These are phyloP conservation scores for Peribolospora kevripleyi DNA, from an alignment of 768 basidiomycete genomes.

Conservation along the genomic window DNA sequence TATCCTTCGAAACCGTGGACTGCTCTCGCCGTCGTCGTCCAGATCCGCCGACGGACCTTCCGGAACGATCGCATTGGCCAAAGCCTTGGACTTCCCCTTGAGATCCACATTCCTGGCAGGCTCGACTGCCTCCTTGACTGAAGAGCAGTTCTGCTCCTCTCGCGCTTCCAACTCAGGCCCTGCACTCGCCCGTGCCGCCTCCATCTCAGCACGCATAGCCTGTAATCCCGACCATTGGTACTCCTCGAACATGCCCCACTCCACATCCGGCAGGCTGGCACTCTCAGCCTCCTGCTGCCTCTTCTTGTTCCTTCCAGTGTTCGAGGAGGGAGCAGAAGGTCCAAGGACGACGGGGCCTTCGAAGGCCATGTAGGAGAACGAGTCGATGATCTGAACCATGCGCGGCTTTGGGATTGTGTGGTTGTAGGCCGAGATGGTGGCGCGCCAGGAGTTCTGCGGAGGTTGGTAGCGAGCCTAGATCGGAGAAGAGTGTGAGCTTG, in stretches of 20 bases:
- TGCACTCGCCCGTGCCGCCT: conserved; percentile 24
- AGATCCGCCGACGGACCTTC: no score
- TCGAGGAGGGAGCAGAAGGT: conserved; percentile 52
- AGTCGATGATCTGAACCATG: conserved; percentile 44
- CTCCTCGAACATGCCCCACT: conserved; percentile 12
- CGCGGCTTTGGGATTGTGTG: conserved; percentile 44
- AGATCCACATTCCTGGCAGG: no score
- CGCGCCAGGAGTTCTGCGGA: background rate
- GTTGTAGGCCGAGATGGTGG: conserved; percentile 24
- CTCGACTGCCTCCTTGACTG: no score
- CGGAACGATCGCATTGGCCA: no score
- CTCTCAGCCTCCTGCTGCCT: conserved; percentile 1
- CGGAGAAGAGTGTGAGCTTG: no score
- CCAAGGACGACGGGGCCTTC: conserved; percentile 59
- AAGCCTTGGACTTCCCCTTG: no score
- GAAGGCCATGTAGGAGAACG: conserved; percentile 65
- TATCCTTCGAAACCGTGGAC: conserved; percentile 41
- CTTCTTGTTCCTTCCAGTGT: conserved; percentile 38
- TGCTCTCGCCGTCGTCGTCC: conserved; percentile 14
- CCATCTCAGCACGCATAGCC: conserved; percentile 1
- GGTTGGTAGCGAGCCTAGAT: background rate
- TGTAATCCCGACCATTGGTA: conserved; percentile 4
- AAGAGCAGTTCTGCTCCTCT: background rate
- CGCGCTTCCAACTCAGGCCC: conserved; percentile 10
- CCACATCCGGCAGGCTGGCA: conserved; percentile 4